Conservation (phyloP, 1,284 basidiomycete genomes). For the Retiboletus fuscus region DNA sequence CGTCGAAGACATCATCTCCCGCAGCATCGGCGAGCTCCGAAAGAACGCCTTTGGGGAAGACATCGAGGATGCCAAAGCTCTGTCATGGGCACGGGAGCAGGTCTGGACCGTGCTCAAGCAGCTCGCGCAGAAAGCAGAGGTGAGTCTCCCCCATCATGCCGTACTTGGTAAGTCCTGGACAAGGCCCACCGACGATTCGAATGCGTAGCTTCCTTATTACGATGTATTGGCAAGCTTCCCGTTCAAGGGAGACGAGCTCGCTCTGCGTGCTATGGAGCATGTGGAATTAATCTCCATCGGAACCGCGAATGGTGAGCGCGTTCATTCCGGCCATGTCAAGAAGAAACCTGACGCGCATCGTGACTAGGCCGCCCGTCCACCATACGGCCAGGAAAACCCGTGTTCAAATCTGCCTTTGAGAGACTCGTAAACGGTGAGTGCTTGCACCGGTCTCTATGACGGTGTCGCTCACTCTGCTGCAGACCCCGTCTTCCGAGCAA, state of each 20-base stretch:
- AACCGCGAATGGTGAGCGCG: slow-evolving; percentile 73
- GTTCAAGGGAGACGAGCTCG: slow-evolving; percentile 91
- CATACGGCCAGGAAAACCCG: slow-evolving; percentile 91
- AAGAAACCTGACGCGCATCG: slow-evolving; percentile 1
- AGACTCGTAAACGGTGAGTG: slow-evolving; percentile 79
- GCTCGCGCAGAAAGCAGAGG: slow-evolving; percentile 79
- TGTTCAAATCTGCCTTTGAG: slow-evolving; percentile 88
- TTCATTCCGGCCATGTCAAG: background rate
- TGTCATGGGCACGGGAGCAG: slow-evolving; percentile 90
- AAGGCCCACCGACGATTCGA: slow-evolving; percentile 8
- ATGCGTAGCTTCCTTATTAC: slow-evolving; percentile 79
- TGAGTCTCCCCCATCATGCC: slow-evolving; percentile 46
- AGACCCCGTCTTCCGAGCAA: slow-evolving; percentile 87
- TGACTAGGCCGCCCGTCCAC: slow-evolving; percentile 82
- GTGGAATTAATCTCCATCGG: slow-evolving; percentile 88
- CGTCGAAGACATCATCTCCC: slow-evolving; percentile 88
- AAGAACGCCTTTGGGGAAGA: slow-evolving; percentile 97
- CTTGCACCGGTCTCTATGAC: background rate
- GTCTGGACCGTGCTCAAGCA: slow-evolving; percentile 88
- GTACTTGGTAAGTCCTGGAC: background rate
- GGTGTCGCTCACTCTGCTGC: slow-evolving; percentile 5
- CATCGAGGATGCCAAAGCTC: slow-evolving; percentile 82
- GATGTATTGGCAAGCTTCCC: slow-evolving; percentile 86
- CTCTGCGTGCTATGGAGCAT: slow-evolving; percentile 89
- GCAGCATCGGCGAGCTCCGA: slow-evolving; percentile 84